Evolutionary conservation across 2,329 filamentous ascomycete genomes (phyloP).

Genomic region (Calonectria pteridis): DNA sequence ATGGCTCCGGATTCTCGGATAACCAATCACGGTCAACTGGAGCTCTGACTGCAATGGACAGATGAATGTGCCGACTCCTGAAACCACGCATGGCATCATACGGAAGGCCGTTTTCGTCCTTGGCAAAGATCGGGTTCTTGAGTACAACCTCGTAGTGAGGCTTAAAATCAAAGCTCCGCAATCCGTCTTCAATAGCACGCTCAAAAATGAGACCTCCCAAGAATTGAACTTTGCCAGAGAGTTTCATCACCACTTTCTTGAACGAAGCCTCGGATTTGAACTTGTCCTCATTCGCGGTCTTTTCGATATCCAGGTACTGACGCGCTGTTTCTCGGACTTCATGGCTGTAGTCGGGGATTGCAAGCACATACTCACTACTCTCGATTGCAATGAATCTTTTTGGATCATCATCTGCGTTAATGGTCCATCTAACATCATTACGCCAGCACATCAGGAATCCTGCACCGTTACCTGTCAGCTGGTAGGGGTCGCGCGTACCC

Average conservation of each 20-base stretch:
- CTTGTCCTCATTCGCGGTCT: conserved; percentile 71
- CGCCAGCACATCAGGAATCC: conserved; percentile 99
- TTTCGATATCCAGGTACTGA: conserved; percentile 67
- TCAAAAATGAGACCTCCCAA: conserved; percentile 93
- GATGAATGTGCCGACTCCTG: conserved; percentile 94
- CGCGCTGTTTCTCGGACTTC: conserved; percentile 78
- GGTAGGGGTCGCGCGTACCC: conserved; percentile 91
- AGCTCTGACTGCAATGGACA: conserved; percentile 91
- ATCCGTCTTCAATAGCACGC: conserved; percentile 77
- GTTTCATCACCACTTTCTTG: conserved; percentile 99
- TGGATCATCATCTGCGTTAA: conserved; percentile 88
- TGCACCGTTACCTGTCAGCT: conserved; percentile 90
- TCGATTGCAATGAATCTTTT: conserved; percentile 96
- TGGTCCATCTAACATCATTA: conserved; percentile 88
- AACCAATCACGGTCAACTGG: conserved; percentile 91
- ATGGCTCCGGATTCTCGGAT: conserved; percentile 78
- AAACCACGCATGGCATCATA: conserved; percentile 99
- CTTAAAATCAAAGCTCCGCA: conserved; percentile 87
- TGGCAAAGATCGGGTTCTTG: conserved; percentile 82
- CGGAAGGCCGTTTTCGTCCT: conserved; percentile 63
- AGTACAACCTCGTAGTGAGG: conserved; percentile 93
- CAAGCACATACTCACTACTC: conserved; percentile 94
- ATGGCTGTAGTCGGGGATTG: conserved; percentile 92
- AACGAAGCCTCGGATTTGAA: conserved; percentile 84
- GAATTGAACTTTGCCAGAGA: conserved; percentile 96